Conservation (phyloP, 345 rosid genomes). For the Bruguiera parviflora region DNA sequence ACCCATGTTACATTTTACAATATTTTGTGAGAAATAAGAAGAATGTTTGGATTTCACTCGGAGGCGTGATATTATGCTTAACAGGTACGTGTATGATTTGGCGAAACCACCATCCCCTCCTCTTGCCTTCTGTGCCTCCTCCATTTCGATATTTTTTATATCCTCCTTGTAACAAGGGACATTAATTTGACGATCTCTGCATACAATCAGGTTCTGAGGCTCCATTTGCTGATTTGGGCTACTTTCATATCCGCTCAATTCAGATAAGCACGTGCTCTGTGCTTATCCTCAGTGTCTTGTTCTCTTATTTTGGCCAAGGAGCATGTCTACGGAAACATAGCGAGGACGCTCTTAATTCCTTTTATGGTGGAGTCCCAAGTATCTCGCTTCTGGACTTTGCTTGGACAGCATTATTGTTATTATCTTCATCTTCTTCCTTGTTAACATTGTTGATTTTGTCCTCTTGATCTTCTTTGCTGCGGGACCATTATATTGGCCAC, state of each 20-base stretch:
- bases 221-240: constrained; percentile 85
- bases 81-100: constrained; percentile 53
- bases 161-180: too few species aligned
- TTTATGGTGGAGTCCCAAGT: constrained; percentile 64
- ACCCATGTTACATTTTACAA: constrained; percentile 50
- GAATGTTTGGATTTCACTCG: constrained; percentile 59
- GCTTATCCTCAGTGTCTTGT: neutral
- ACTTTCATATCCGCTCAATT: constrained; percentile 64
- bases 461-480: neutral
- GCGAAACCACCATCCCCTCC: too few species aligned
- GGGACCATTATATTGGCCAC: constrained; percentile 76
- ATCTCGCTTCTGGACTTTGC: neutral
- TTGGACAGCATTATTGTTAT: neutral
- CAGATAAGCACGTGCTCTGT: constrained; percentile 37
- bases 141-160: too few species aligned
- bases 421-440: neutral
- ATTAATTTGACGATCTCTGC: too few species aligned
- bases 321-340: constrained; percentile 49
- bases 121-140: too few species aligned
- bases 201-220: constrained; percentile 58
- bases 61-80: constrained; percentile 64
- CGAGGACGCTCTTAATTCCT: constrained; percentile 38
- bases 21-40: constrained; percentile 56
- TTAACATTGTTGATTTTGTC: neutral
- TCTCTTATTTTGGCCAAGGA: constrained; percentile 55